Evolutionary conservation across 1,139 yeast genomes (phyloP).

Genomic region (Kluyveromyces sp.): DNA sequence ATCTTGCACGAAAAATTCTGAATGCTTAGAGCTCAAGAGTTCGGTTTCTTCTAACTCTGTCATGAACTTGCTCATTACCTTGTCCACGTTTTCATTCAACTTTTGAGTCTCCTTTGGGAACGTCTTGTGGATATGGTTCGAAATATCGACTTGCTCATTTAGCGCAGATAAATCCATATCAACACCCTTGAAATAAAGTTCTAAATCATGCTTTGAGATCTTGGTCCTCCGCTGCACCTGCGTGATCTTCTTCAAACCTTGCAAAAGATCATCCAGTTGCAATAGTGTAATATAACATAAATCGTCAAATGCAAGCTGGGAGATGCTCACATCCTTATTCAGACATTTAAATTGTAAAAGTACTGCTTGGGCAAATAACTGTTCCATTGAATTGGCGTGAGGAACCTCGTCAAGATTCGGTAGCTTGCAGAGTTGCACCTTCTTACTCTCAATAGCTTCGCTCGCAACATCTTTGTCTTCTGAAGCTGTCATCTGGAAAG

Average conservation of each 20-base stretch:
- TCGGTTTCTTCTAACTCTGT: conserved; percentile 9
- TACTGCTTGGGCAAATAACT: conserved; percentile 23
- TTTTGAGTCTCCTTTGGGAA: conserved; percentile 12
- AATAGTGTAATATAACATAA: conserved; percentile 41
- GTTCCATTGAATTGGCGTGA: conserved; percentile 13
- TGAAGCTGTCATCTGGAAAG: background rate
- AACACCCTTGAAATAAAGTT: conserved; percentile 40
- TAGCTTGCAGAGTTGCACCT: conserved; percentile 17
- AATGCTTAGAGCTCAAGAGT: conserved; percentile 13
- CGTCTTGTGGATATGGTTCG: conserved; percentile 22
- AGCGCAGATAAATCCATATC: conserved; percentile 41
- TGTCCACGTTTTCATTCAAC: conserved; percentile 9
- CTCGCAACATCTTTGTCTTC: background rate
- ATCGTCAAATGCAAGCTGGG: conserved; percentile 41
- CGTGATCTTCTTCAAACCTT: conserved; percentile 45
- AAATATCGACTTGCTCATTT: conserved; percentile 35
- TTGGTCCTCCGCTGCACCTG: conserved; percentile 60
- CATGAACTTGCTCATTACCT: conserved; percentile 4
- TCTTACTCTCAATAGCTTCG: conserved; percentile 3
- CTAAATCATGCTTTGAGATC: conserved; percentile 54
- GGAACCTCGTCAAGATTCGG: conserved; percentile 17
- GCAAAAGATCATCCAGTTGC: conserved; percentile 43
- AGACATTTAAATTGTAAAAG: conserved; percentile 35
- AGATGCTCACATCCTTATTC: conserved; percentile 29
- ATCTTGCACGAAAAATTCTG: conserved; percentile 36